These are phyloP conservation scores for Quercus phellos DNA, from an alignment of 331 rosid genomes.

Conservation along the genomic window DNA sequence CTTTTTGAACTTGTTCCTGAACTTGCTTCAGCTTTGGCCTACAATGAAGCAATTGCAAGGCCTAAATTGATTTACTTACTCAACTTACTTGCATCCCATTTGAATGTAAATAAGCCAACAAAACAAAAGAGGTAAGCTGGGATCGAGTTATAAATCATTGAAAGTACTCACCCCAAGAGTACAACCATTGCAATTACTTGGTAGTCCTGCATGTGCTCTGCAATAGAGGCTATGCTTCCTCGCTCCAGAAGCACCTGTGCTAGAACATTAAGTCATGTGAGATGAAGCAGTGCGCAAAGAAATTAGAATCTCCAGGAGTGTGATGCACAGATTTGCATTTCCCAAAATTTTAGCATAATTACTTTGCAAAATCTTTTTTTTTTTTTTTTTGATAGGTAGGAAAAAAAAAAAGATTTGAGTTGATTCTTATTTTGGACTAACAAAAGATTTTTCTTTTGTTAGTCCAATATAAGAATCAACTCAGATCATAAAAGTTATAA, in stretches of 20 bases:
- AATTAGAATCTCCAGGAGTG: not conserved
- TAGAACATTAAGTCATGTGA: conserved; percentile 15
- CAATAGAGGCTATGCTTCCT: conserved; percentile 39
- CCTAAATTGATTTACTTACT: not conserved
- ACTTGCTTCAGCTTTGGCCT: conserved; percentile 80
- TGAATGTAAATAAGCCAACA: not conserved
- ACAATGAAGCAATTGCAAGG: conserved; percentile 11
- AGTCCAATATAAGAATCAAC: not conserved
- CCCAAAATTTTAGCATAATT: not conserved
- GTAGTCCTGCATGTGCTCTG: conserved; percentile 71
- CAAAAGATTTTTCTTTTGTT: not conserved
- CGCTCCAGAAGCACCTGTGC: conserved; percentile 63
- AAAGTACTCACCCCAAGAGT: conserved; percentile 59
- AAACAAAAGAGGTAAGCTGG: not conserved
- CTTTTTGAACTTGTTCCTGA: conserved; percentile 53
- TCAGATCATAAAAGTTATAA: not conserved
- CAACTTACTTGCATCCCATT: not conserved
- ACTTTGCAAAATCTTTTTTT: not conserved
- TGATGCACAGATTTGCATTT: not conserved
- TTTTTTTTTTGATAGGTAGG: too few relatives aligned
- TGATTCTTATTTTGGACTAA: too few relatives aligned
- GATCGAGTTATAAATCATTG: not conserved
- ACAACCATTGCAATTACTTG: conserved; percentile 86
- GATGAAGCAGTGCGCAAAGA: not conserved
- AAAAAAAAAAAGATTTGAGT: too few relatives aligned